Percentiles rank a stretch among this genome's conserved stretches.
Conservation (phyloP, 805 yeast species). For the Nakazawaea ambrosiae region DNA sequence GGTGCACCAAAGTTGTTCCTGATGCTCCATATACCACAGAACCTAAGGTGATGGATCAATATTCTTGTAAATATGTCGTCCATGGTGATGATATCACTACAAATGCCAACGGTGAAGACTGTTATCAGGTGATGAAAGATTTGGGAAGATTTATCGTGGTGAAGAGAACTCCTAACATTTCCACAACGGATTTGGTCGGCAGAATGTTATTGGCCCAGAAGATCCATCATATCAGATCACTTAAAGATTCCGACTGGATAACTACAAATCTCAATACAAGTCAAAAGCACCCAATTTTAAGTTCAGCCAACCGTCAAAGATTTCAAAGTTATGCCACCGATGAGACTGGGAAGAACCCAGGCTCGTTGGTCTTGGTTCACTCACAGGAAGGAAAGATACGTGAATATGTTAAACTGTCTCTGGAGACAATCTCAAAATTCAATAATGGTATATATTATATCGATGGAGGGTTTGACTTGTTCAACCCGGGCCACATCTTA, state of each 20-base stretch:
- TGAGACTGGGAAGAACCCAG: conserved; percentile 48
- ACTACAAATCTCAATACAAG: neutral
- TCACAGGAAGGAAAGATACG: conserved; percentile 23
- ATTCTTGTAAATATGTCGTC: conserved; percentile 83
- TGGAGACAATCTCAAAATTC: conserved; percentile 13
- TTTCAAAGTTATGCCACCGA: conserved; percentile 56
- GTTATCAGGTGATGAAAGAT: conserved; percentile 79
- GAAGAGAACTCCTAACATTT: conserved; percentile 87
- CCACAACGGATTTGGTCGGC: conserved; percentile 92
- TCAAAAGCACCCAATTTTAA: conserved; percentile 14
- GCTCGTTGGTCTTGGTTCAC: conserved; percentile 50
- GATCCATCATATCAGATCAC: conserved; percentile 43
- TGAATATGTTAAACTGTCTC: conserved; percentile 28
- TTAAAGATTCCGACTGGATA: conserved; percentile 23
- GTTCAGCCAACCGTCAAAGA: conserved; percentile 30
- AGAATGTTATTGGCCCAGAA: conserved; percentile 65
- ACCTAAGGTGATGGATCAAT: conserved; percentile 67
- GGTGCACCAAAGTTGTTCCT: conserved; percentile 69
- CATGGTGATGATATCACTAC: conserved; percentile 98
- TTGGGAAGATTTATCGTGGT: conserved; percentile 86
- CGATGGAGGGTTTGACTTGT: conserved; percentile 85
- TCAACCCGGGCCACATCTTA: conserved; percentile 89
- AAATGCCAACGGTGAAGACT: conserved; percentile 92
- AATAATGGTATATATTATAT: conserved; percentile 38
- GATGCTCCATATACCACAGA: conserved; percentile 93